phyloP scores from a whole-genome alignment of 2,329 filamentous ascomycete species.

The Nigrospora osmanthi region DNA sequence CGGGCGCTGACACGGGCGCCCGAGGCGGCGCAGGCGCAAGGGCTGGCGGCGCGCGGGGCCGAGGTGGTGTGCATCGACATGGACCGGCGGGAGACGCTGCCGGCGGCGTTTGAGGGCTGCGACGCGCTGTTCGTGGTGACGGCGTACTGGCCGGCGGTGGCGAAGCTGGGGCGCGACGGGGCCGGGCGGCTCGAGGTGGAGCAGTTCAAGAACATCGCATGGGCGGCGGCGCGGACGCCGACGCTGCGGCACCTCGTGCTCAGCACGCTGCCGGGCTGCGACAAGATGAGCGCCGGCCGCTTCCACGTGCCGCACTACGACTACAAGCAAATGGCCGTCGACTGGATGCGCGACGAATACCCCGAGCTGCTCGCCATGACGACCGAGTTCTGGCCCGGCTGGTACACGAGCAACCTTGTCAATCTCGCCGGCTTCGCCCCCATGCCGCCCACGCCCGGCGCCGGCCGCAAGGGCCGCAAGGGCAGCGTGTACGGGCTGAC shows the following conservation, averaged over 20 bases:
- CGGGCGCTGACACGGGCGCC: constrained; percentile 17
- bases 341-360: constrained; percentile 7
- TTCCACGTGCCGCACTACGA: constrained; percentile 14
- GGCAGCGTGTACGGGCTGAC: too few species aligned
- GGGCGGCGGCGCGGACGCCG: constrained; percentile 5
- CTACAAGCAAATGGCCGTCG: constrained; percentile 10
- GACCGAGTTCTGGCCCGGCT: constrained; percentile 12
- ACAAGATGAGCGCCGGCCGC: constrained; percentile 5
- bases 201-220: constrained; percentile 13
- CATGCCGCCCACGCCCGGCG: background rate
- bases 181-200: constrained; percentile 9
- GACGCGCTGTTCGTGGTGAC: constrained; percentile 20
- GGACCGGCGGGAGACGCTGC: constrained; percentile 7
- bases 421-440: background rate
- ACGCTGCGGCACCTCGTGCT: constrained; percentile 13
- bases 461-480: too few species aligned
- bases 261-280: constrained; percentile 11
- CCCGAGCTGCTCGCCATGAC: constrained; percentile 9
- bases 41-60: constrained; percentile 8
- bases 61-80: constrained; percentile 15
- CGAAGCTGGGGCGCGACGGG: constrained; percentile 1
- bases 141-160: constrained; percentile 16
- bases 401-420: constrained; percentile 7
- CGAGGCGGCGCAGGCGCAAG: constrained; percentile 7
- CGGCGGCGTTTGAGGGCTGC: constrained; percentile 12